A percentile compares a stretch with the other conserved stretches of the same genome.
Evolutionary conservation across 169 alveolate genomes (phyloP).

Genomic region (Babesia divergens): DNA sequence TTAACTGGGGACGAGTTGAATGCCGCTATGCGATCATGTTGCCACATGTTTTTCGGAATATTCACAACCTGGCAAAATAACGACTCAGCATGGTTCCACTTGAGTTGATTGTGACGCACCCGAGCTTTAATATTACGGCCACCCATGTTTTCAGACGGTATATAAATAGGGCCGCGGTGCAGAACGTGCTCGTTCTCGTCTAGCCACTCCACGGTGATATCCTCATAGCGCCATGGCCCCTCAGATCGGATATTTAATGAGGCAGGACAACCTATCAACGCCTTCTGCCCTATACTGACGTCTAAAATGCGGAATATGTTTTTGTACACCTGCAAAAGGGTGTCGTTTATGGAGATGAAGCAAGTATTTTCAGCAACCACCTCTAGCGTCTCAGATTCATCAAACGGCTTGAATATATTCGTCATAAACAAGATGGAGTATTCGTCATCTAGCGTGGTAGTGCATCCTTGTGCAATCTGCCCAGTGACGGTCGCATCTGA

Average conservation of each 20-base stretch:
- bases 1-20: conserved; percentile 18
- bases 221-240: conserved; percentile 8
- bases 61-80: conserved; percentile 7
- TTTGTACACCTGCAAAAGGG: conserved; percentile 20
- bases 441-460: background rate
- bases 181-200: conserved; percentile 17
- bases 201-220: conserved; percentile 39
- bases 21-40: conserved; percentile 17
- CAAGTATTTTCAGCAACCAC: conserved; percentile 24
- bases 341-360: conserved; percentile 46
- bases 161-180: conserved; percentile 9
- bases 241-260: conserved; percentile 17
- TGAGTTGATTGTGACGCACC: conserved; percentile 25
- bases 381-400: conserved; percentile 5
- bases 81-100: conserved; percentile 43
- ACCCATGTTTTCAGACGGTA: conserved; percentile 16
- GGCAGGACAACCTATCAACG: conserved; percentile 58
- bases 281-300: conserved; percentile 13
- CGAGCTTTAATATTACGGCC: conserved; percentile 18
- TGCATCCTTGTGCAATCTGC: background rate
- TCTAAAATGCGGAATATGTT: conserved; percentile 21
- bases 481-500: too few species aligned
- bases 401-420: conserved; percentile 39
- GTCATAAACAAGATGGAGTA: conserved; percentile 33
- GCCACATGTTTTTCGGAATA: conserved; percentile 47